Conservation (phyloP, 495 filamentous ascomycete genomes). For the Aspergillus conjunctus region DNA sequence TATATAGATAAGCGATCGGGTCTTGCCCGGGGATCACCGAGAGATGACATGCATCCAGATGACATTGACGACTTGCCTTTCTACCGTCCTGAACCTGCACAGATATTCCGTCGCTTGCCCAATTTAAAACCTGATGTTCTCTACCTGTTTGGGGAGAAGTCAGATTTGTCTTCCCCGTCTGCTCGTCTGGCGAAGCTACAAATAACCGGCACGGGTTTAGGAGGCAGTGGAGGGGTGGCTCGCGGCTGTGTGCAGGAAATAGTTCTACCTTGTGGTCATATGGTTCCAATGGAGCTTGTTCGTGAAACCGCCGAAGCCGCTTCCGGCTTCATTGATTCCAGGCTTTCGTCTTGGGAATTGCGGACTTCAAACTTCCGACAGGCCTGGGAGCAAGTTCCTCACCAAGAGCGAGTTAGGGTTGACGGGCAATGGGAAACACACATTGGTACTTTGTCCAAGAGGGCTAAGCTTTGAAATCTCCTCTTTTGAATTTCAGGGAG, state of each 20-base stretch:
- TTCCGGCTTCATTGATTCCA: constrained; percentile 8
- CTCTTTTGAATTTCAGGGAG: no score
- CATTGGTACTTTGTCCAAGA: no score
- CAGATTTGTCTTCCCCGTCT: constrained; percentile 50
- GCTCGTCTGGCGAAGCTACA: constrained; percentile 56
- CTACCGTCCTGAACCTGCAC: constrained; percentile 65
- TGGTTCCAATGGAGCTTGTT: constrained; percentile 22
- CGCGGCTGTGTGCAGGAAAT: constrained; percentile 55
- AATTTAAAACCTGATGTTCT: constrained; percentile 65
- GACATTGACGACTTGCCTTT: constrained; percentile 51
- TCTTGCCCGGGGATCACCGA: constrained; percentile 15
- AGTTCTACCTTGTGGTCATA: constrained; percentile 13
- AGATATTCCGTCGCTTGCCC: constrained; percentile 58
- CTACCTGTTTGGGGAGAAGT: constrained; percentile 68
- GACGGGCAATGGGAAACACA: constrained; percentile 17
- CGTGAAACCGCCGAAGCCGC: constrained; percentile 7
- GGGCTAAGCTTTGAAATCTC: no score
- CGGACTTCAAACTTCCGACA: not conserved
- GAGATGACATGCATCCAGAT: constrained; percentile 29
- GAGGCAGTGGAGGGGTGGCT: constrained; percentile 64
- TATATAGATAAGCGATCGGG: constrained; percentile 28
- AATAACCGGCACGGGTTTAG: constrained; percentile 58
- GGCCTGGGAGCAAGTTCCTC: constrained; percentile 2
- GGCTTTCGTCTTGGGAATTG: constrained; percentile 4
- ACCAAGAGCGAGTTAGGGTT: not conserved